Evolutionary conservation across 345 rosid species (phyloP).

Genomic region (Iberis pinnata): DNA sequence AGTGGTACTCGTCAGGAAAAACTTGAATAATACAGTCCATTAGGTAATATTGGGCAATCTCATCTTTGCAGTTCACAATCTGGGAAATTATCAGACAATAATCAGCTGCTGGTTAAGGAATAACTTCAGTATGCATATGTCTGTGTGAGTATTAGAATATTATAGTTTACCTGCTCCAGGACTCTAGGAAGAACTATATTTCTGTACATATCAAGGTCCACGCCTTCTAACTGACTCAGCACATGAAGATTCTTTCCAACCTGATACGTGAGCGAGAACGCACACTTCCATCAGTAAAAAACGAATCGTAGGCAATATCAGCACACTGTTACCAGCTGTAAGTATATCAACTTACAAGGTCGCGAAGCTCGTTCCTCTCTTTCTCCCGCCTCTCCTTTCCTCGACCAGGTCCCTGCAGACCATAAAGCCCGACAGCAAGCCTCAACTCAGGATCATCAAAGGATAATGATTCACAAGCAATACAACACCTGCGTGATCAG

Average conservation of each 20-base stretch:
- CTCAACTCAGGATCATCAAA: slow-evolving; percentile 97
- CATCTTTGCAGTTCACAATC: slow-evolving; percentile 98
- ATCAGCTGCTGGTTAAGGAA: slow-evolving; percentile 1
- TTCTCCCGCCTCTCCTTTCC: slow-evolving; percentile 97
- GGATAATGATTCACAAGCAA: slow-evolving; percentile 91
- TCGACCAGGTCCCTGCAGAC: slow-evolving; percentile 99
- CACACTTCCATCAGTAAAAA: slow-evolving; percentile 31
- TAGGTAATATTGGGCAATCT: slow-evolving; percentile 82
- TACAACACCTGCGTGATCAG: slow-evolving; percentile 94
- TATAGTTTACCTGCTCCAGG: slow-evolving; percentile 73
- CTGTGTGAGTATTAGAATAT: slow-evolving; percentile 3
- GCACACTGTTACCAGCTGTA: slow-evolving; percentile 42
- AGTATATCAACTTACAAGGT: slow-evolving; percentile 80
- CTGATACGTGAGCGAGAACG: slow-evolving; percentile 40
- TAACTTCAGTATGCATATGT: slow-evolving; percentile 11
- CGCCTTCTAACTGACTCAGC: slow-evolving; percentile 96
- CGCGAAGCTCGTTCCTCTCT: slow-evolving; percentile 99
- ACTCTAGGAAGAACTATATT: slow-evolving; percentile 93
- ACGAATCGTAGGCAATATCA: slow-evolving; percentile 32
- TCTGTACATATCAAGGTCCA: slow-evolving; percentile 91
- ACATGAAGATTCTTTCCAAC: slow-evolving; percentile 99
- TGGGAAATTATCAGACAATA: slow-evolving; percentile 32
- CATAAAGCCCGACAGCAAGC: slow-evolving; percentile 98
- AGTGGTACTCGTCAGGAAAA: slow-evolving; percentile 97
- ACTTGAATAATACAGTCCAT: slow-evolving; percentile 99